A percentile compares a stretch with the other conserved stretches of the same genome.
Evolutionary conservation across 148 eudicot species (phyloP).

Genomic region (Simmondsia chinensis): DNA sequence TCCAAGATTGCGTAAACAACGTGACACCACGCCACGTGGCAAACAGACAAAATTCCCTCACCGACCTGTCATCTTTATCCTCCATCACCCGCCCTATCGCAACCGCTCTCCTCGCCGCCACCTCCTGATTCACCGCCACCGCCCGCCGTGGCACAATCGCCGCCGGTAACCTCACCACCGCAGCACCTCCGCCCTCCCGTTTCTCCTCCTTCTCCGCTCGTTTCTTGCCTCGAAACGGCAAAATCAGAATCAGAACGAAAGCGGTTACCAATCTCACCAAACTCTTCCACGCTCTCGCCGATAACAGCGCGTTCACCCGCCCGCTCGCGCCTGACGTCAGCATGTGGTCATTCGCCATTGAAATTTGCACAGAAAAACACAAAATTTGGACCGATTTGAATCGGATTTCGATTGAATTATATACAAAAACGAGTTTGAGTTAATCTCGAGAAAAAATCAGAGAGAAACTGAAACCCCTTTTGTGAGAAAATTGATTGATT

Average conservation of each 20-base stretch:
- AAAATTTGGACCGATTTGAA: too few relatives aligned
- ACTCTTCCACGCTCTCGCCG: constrained; percentile 15
- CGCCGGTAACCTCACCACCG: constrained; percentile 27
- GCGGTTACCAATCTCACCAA: constrained; percentile 24
- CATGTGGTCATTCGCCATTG: too few relatives aligned
- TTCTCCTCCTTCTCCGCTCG: constrained; percentile 16
- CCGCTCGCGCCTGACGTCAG: constrained; percentile 39
- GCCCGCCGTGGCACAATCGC: constrained; percentile 27
- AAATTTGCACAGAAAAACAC: too few relatives aligned
- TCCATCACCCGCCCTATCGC: constrained; percentile 51
- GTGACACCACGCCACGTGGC: constrained; percentile 40
- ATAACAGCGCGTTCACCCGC: constrained; percentile 22
- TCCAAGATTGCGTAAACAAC: constrained; percentile 76
- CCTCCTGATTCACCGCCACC: constrained; percentile 40
- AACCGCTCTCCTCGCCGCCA: constrained; percentile 44
- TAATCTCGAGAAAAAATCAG: too few relatives aligned
- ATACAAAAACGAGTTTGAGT: too few relatives aligned
- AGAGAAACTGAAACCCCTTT: too few relatives aligned
- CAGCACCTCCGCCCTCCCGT: not conserved
- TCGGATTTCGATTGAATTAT: too few relatives aligned
- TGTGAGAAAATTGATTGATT: too few relatives aligned
- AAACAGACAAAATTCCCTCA: constrained; percentile 43
- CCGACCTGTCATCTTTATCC: constrained; percentile 21
- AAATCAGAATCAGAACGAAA: constrained; percentile 20
- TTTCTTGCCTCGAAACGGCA: constrained; percentile 30